Conservation (phyloP, 371 early-diverging fungal genomes). For the Mortierella polycephala region DNA sequence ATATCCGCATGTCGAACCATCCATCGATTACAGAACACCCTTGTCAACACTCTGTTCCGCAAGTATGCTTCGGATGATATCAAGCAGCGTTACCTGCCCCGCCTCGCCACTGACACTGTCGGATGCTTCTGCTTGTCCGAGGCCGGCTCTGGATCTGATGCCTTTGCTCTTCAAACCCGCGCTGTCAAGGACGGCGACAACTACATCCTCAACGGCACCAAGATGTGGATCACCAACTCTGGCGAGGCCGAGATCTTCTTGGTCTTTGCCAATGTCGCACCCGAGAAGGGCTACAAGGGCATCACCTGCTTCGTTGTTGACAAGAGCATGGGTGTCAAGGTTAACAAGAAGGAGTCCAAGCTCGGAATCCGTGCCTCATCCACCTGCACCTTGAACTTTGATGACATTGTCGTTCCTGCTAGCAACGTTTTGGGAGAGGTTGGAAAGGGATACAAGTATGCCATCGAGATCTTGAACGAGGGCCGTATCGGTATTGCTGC, state of each 20-base stretch:
- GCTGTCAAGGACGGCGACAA: conserved; percentile 92
- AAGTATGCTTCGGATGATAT: conserved; percentile 82
- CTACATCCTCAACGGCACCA: conserved; percentile 91
- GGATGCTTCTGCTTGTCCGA: conserved; percentile 98
- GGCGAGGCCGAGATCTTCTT: conserved; percentile 95
- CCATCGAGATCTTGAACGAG: conserved; percentile 98
- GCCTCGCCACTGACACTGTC: conserved; percentile 84
- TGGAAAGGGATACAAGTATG: conserved; percentile 98
- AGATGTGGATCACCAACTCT: conserved; percentile 95
- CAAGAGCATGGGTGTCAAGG: conserved; percentile 92
- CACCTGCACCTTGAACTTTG: conserved; percentile 95
- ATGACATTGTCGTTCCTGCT: conserved; percentile 92
- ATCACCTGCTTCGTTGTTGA: conserved; percentile 98
- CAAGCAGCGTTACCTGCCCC: conserved; percentile 87
- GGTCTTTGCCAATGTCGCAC: conserved; percentile 97
- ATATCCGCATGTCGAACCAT: not conserved
- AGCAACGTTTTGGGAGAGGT: conserved; percentile 91
- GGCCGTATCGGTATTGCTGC: conserved; percentile 98
- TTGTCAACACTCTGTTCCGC: conserved; percentile 95
- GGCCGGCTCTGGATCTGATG: conserved; percentile 94
- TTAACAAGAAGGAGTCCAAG: conserved; percentile 98
- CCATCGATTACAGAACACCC: conserved; percentile 76
- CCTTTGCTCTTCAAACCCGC: conserved; percentile 94
- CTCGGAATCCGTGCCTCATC: conserved; percentile 97
- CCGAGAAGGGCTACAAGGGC: conserved; percentile 96